These are phyloP conservation scores for Labyrinthula sp. DNA, from an alignment of 352 stramenopile genomes.

Conservation along the genomic window DNA sequence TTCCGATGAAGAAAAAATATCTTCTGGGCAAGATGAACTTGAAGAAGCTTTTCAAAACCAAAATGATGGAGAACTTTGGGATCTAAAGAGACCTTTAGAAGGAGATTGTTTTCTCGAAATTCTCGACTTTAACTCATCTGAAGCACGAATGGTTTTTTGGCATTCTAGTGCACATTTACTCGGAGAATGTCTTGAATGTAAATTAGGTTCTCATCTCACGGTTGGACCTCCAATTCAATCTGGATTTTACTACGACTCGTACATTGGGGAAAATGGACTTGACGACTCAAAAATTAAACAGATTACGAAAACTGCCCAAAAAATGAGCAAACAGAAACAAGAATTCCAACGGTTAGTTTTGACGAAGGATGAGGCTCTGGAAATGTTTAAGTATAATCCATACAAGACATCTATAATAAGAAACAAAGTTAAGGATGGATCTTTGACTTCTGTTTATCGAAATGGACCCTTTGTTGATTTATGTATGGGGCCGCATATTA, in stretches of 20 bases:
- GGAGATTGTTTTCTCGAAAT: constrained; percentile 82
- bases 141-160: constrained; percentile 86
- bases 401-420: constrained; percentile 86
- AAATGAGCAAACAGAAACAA: constrained; percentile 73
- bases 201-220: constrained; percentile 84
- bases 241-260: constrained; percentile 98
- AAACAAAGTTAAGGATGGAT: constrained; percentile 85
- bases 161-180: constrained; percentile 90
- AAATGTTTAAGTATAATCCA: constrained; percentile 94
- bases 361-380: constrained; percentile 88
- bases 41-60: too few relatives aligned
- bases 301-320: constrained; percentile 19
- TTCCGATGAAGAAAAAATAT: not conserved
- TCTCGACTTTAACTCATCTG: constrained; percentile 89
- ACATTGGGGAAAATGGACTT: constrained; percentile 62
- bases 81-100: constrained; percentile 85
- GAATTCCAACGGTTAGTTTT: constrained; percentile 90
- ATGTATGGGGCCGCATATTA: constrained; percentile 84
- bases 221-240: constrained; percentile 84
- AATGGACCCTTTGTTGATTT: constrained; percentile 93
- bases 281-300: constrained; percentile 20
- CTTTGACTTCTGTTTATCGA: constrained; percentile 86
- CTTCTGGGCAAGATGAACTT: too few relatives aligned
- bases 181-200: constrained; percentile 79
- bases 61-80: constrained; percentile 66